phyloP scores from a whole-genome alignment of 306 rosid species.

The Vicia villosa region DNA sequence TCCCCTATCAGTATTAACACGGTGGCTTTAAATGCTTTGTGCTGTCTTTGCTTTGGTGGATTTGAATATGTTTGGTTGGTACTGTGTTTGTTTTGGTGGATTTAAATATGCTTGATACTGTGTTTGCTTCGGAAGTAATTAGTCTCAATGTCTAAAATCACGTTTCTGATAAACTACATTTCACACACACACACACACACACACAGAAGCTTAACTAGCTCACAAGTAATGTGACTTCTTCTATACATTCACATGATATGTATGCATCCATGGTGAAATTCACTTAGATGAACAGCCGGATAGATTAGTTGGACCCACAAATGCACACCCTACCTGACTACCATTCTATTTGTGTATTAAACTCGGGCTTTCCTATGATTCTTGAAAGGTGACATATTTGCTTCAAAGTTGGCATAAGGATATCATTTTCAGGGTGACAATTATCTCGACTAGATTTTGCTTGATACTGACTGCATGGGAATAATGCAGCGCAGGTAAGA shows the following conservation, averaged over 20 bases:
- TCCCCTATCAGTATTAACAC: not conserved
- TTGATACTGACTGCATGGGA: conserved; percentile 44
- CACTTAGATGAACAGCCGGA: conserved; percentile 14
- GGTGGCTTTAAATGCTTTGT: conserved; percentile 5
- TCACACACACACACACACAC: not conserved
- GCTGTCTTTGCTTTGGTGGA: conserved; percentile 6
- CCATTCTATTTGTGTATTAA: conserved; percentile 22
- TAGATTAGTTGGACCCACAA: conserved; percentile 20
- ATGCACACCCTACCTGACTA: not conserved
- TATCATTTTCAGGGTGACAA: conserved; percentile 36
- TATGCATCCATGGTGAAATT: conserved; percentile 22
- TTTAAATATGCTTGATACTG: no score
- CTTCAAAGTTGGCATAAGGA: conserved; percentile 38
- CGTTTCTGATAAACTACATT: conserved; percentile 11
- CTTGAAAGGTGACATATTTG: conserved; percentile 47
- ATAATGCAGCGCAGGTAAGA: conserved; percentile 55
- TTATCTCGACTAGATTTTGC: conserved; percentile 43
- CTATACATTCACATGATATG: not conserved
- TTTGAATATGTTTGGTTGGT: not conserved
- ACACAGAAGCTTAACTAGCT: not conserved
- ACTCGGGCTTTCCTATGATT: conserved; percentile 21
- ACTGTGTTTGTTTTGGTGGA: no score
- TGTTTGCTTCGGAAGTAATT: no score
- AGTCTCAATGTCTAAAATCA: no score
- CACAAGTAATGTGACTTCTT: not conserved